Evolutionary conservation across 306 rosid species (phyloP).

Genomic region (Vachellia collinsii): DNA sequence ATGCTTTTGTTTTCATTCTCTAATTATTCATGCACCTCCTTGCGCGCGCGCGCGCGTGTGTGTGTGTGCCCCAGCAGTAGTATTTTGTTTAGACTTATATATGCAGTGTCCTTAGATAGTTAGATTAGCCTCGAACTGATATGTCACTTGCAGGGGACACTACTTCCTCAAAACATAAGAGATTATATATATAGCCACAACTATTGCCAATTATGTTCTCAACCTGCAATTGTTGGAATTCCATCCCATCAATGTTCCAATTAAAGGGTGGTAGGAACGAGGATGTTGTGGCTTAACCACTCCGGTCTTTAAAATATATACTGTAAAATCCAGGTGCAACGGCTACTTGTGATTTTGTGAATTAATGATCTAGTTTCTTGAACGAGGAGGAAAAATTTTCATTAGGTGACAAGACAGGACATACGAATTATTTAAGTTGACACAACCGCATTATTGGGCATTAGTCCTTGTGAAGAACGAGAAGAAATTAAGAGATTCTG

Average conservation of each 20-base stretch:
- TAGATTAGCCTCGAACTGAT: background rate
- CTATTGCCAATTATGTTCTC: background rate
- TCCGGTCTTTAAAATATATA: background rate
- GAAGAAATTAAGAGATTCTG: background rate
- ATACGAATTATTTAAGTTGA: background rate
- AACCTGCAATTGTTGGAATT: background rate
- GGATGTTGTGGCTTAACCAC: conserved; percentile 7
- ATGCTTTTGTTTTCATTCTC: background rate
- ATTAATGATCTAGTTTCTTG: background rate
- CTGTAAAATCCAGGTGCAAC: background rate
- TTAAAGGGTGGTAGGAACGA: background rate
- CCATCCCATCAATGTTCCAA: background rate
- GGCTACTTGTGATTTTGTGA: background rate
- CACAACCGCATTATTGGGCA: background rate
- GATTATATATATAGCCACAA: background rate
- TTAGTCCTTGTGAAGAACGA: background rate
- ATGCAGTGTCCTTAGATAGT: background rate
- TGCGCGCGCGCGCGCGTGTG: no score
- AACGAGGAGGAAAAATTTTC: background rate
- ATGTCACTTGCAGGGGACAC: background rate
- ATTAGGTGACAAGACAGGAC: background rate
- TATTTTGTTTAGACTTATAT: no score
- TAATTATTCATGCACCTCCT: background rate
- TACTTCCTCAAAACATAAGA: background rate
- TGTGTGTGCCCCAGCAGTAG: no score